Evolutionary conservation across 2,329 filamentous ascomycete species (phyloP), one percentile per base, ranked within the genome.

Genomic region (Epichloe amarillans): DNA sequence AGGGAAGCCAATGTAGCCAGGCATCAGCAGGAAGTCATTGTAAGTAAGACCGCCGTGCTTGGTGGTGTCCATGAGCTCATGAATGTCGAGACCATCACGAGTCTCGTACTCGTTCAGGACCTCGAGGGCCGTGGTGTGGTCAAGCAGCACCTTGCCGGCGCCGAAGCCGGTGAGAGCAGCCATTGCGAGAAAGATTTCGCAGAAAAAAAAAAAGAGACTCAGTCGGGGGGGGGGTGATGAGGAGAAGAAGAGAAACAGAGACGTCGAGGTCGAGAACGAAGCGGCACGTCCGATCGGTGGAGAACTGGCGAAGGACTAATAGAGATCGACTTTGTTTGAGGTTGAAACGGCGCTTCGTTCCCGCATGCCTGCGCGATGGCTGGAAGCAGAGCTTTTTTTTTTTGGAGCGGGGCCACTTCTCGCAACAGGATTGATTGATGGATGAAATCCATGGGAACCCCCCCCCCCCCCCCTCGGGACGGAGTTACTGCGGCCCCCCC

Each of bases 1-100:
- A 57, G 93, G 82, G 72, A 98, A 98, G 70, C 91, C 93, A 73
- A 98, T 96, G 74, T 96, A 95, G 66, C 94, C 94, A 53, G 93
- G 93, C 55, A 98, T 79, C 62, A 98, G 74, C 56, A 98, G 82
- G 75, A 98, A 98, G 72, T 98, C 93, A 71, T 98, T 98, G 79
- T 96, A 98, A 53, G 91, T 97, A 64, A 98, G 77, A 63, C 93
- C 93, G 55, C 93, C 93, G 64, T 90, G 87, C 70, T 84, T 85
- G 73, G 86, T 85, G 58, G 91, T 90, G 74, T 98, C 86, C 68
- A 97, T 82, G 61, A 98, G 78, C 57, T 88, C 83, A 64, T 88
- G 76, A 63, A 94, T 81, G 66, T 88, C 82, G 61, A 98, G 84
- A 53, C 93, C 93, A 80, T 98, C 93, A 61, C 74, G 77, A 66